Evolutionary conservation across 352 stramenopile genomes (phyloP), one percentile per base, ranked within the genome.

Genomic region (Phytopythium oedochilum): DNA sequence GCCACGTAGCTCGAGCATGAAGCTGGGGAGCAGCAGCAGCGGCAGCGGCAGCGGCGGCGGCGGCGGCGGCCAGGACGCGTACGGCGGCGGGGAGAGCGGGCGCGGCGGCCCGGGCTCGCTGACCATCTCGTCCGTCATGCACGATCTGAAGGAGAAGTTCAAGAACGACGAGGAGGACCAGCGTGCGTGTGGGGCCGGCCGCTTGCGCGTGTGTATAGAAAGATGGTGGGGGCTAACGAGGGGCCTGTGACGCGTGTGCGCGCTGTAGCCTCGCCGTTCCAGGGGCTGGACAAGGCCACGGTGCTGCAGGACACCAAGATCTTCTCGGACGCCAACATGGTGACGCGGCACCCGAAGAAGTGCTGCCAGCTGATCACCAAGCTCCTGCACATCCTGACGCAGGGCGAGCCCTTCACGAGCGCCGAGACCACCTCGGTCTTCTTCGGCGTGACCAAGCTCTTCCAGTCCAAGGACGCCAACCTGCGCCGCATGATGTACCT

Each of bases 311-410:
- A 99, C 69, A 97, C 89, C 55, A 96, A 98, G 61, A 98, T 98
- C 60, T 99, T 99, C 75, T 97, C 98, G 60, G 96, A 99, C 71
- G 89, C 96, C 17, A 96, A 94, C 23, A 96, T 95, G 29, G 97
- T 99, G 28, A 98, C 92, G 52, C 88, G 97, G 64, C 92, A 98
- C 63, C 97, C 97, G 11, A 95, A 96, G 49, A 98, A 98, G 69
- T 99, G 97, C 82, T 99, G 96, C 65, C 96, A 98, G 69, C 88
- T 99, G 50, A 99, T 99, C 77, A 98, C 97, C 20, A 98, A 99
- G 74, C 71, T 99, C 50, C 86, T 99, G 53, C 96, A 99, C 66
- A 89, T 99, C 26, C 78, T 99, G 48, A 98, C 97, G 29, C 96
- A 98, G 60, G 97, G 97, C 17, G 96, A 99, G 62, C 97, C 92